Evolutionary conservation across 2,329 filamentous ascomycete species (phyloP).

Genomic region (Cordyceps farinosa): DNA sequence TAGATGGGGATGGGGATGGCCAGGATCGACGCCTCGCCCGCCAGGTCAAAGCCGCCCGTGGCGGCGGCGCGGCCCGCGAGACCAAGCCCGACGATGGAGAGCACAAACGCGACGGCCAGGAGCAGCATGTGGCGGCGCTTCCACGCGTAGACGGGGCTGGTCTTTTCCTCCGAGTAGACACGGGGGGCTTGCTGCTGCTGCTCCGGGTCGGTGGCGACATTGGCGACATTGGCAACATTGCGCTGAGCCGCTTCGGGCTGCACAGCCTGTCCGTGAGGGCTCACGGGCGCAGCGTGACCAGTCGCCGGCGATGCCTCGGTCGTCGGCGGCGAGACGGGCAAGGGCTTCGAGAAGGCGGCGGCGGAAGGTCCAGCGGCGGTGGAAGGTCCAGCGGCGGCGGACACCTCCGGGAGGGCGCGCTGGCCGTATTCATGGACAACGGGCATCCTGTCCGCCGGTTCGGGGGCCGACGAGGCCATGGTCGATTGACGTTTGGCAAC

Average conservation of each 20-base stretch:
- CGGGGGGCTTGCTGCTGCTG: background rate
- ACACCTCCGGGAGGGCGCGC: background rate
- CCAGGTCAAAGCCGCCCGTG: background rate
- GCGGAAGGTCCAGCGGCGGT: background rate
- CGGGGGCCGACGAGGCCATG: background rate
- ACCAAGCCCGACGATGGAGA: slow-evolving; percentile 4
- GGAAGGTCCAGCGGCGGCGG: background rate
- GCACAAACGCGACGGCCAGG: background rate
- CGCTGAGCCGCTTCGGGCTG: background rate
- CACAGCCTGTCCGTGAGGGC: background rate
- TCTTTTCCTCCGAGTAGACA: background rate
- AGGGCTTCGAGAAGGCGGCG: background rate
- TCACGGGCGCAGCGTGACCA: background rate
- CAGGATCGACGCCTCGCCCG: background rate
- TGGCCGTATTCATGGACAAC: slow-evolving; percentile 1
- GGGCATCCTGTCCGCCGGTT: background rate
- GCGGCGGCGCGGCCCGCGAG: background rate
- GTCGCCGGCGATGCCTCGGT: background rate
- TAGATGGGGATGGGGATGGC: background rate
- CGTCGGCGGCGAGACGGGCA: slow-evolving; percentile 4
- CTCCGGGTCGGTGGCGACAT: no score
- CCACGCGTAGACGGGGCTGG: background rate
- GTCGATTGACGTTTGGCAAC: background rate
- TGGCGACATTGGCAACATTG: background rate
- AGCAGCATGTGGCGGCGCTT: background rate